A percentile compares a stretch with the other conserved stretches of the same genome.
Conservation (phyloP, 1,284 basidiomycete species). For the Singerocomus rubriflavus region DNA sequence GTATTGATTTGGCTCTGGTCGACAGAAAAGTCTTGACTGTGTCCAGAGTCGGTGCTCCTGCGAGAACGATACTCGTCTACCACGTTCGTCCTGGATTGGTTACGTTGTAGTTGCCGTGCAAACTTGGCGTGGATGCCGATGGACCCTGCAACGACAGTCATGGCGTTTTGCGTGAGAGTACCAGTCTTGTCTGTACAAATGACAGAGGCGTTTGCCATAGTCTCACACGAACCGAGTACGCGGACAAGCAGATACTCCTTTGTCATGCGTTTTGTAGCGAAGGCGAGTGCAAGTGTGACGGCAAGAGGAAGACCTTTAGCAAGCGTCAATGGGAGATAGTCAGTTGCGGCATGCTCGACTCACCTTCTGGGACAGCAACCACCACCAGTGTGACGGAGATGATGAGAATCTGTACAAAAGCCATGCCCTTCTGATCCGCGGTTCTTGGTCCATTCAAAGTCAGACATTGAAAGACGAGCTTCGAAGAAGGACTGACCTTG, state of each 20-base stretch:
- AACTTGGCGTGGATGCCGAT: slow-evolving; percentile 94
- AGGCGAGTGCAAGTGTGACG: slow-evolving; percentile 93
- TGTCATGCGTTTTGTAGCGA: slow-evolving; percentile 97
- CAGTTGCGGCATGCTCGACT: slow-evolving; percentile 10
- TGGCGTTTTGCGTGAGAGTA: slow-evolving; percentile 90
- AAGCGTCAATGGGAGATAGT: slow-evolving; percentile 10
- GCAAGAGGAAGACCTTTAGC: slow-evolving; percentile 84
- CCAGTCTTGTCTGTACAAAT: slow-evolving; percentile 97
- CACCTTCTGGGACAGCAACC: slow-evolving; percentile 94
- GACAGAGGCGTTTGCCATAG: slow-evolving; percentile 97
- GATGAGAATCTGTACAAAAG: slow-evolving; percentile 92
- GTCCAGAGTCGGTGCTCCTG: slow-evolving; percentile 39
- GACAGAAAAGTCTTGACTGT: slow-evolving; percentile 77
- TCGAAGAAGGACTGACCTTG: slow-evolving; percentile 35
- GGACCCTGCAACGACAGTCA: slow-evolving; percentile 95
- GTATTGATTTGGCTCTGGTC: slow-evolving; percentile 72
- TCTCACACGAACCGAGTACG: slow-evolving; percentile 94
- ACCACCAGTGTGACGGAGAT: slow-evolving; percentile 95
- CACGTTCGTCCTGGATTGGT: slow-evolving; percentile 73
- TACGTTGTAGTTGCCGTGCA: slow-evolving; percentile 75
- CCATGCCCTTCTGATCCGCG: slow-evolving; percentile 81
- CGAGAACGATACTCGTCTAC: slow-evolving; percentile 48
- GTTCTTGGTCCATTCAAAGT: slow-evolving; percentile 41
- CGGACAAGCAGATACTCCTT: slow-evolving; percentile 93
- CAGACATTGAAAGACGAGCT: not conserved